Evolutionary conservation across 768 basidiomycete species (phyloP).

Genomic region (Rhizopogon salebrosus): DNA sequence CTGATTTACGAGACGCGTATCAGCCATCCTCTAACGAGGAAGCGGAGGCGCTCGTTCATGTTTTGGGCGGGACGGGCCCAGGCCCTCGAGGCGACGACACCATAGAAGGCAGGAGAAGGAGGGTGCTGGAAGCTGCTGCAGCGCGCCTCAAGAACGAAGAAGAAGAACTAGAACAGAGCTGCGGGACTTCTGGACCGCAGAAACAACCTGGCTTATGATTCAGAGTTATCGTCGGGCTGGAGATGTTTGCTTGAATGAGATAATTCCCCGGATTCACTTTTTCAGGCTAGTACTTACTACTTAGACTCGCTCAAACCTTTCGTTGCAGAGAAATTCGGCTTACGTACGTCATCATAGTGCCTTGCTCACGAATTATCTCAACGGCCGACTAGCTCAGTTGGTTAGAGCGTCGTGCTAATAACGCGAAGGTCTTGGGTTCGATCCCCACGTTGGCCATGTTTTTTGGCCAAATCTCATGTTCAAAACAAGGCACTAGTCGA

Average conservation of each 20-base stretch:
- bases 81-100: constrained; percentile 34
- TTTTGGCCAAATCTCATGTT: constrained; percentile 2
- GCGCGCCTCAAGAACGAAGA: constrained; percentile 58
- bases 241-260: not conserved
- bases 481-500: no score
- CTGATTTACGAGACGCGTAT: constrained; percentile 33
- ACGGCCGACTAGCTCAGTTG: constrained; percentile 88
- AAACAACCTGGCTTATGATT: not conserved
- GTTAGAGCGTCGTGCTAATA: constrained; percentile 87
- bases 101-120: constrained; percentile 50
- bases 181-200: constrained; percentile 44
- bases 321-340: no score
- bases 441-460: constrained; percentile 58
- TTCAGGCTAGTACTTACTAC: no score
- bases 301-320: no score
- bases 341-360: no score
- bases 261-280: not conserved
- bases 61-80: constrained; percentile 45
- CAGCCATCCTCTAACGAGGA: constrained; percentile 53
- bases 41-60: constrained; percentile 45
- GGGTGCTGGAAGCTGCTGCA: constrained; percentile 57
- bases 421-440: constrained; percentile 71
- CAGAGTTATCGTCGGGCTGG: not conserved
- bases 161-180: constrained; percentile 66
- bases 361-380: no score